Evolutionary conservation across 2,329 filamentous ascomycete species (phyloP), one percentile per base, ranked within the genome.

Genomic region (Botrytis squamosa): DNA sequence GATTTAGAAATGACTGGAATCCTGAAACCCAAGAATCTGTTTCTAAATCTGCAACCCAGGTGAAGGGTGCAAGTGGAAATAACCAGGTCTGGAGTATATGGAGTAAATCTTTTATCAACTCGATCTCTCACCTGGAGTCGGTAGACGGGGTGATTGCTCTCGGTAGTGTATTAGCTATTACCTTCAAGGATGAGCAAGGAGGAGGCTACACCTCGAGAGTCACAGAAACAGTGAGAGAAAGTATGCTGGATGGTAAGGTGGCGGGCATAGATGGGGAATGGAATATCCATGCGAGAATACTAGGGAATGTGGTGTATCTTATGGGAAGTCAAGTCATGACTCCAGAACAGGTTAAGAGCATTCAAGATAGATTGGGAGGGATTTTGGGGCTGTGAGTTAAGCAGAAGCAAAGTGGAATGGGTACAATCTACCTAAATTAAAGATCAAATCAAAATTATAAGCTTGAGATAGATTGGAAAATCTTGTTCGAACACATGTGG

Each of bases 161-260:
- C 1, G 93, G 93, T 0, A 92, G 89, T 3, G 91, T 96, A 1
- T 84, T 96, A 18, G 91, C 91, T 0, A 90, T 97, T 55, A 85
- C 84, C 40, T 78, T 89, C 71, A 79, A 81, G 6, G 84, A 85
- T 1, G 82, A 82, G 42, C 76, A 82, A 0, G 86, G 72, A 77
- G 79, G 80, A 4, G 81, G 80, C 65, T 79, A 74, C 9, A 81
- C 80, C 1, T 80, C 75, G 1, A 79, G 76, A 9, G 85, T 87
- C 0, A 79, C 80, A n/a, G 81, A 81, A 0, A 76, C 88, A 0
- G 85, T 86, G 64, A 79, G 81, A 3, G 78, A 77, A 38, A 77
- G 88, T 1, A 73, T 80, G 46, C 9, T 70, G 7, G 42, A 22
- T 29, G 66, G 59, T 7, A 20, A 55, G 25, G 57, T 12, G 9